Evolutionary conservation across 208 protist species (phyloP), one percentile per base, ranked within the genome.

Genomic region (Crithidia bombi): DNA sequence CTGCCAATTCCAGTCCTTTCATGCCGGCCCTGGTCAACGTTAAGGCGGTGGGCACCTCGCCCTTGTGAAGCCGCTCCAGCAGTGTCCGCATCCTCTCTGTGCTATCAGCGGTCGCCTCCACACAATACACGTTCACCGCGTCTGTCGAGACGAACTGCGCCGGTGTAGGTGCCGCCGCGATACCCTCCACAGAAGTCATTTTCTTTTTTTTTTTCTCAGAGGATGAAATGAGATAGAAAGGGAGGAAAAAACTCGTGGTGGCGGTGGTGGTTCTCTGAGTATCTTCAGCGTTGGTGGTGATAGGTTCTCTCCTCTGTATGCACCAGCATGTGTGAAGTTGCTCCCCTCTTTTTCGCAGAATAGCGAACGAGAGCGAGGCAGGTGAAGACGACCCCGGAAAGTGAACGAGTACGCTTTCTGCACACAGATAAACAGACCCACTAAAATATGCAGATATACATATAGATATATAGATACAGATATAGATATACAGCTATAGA

Each of bases 91-190:
- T n/a, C 26, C 25, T 54, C 47, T 65, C 55, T n/a, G 49, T 52
- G 56, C 49, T 72, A 17, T 63, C 56, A 15, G 47, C n/a, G 15
- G 66, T 65, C 25, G 46, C 66, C 56, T 72, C 66, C 7, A 72
- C 36, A 56, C 66, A 72, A 26, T 58, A 63, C 10, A 72, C 56
- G 56, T 55, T 50, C 32, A 72, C 56, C 5, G 7, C 56, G 12
- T 6, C 26, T 21, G 23, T 17, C 3, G 35, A 4, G 17, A 12
- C 30, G 10, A 7, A 10, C 41, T 44, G 57, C 43, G 23, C 14
- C 10, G 38, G 41, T 5, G 49, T 43, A 19, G 38, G 23, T 9
- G 46, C 23, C 26, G 38, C 43, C 6, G 43, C 32, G 19, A n/a
- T 52, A 11, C 0, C 36, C 11, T 49, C 49, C 0, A 30, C 63